A percentile compares a stretch with the other conserved stretches of the same genome.
phyloP scores from a whole-genome alignment of 2,329 filamentous ascomycete species.

The Aspergillus tamarii region DNA sequence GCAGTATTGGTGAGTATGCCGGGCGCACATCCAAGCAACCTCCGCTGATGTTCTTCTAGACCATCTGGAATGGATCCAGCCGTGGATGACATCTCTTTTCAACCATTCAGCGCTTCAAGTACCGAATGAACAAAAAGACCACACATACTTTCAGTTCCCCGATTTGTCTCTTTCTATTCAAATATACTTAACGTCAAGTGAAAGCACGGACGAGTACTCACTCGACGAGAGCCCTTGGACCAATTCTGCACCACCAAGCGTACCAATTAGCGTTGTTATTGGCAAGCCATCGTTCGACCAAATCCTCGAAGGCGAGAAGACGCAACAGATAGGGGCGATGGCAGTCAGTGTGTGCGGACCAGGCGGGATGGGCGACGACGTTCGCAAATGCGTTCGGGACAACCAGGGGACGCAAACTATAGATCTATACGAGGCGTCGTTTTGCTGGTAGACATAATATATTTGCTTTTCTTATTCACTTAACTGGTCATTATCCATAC shows the following conservation, averaged over 20 bases:
- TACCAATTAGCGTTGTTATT: slow-evolving; percentile 29
- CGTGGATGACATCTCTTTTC: slow-evolving; percentile 37
- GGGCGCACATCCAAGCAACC: neutral
- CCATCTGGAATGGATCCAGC: slow-evolving; percentile 39
- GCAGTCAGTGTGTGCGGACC: slow-evolving; percentile 45
- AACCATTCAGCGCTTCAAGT: slow-evolving; percentile 29
- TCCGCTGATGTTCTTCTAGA: slow-evolving; percentile 24
- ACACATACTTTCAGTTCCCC: slow-evolving; percentile 30
- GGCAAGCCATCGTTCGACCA: slow-evolving; percentile 33
- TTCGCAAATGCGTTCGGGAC: slow-evolving; percentile 35
- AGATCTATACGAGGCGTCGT: slow-evolving; percentile 42
- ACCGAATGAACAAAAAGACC: slow-evolving; percentile 23
- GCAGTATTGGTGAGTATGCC: slow-evolving; percentile 32
- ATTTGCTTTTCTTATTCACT: neutral
- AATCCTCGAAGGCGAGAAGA: slow-evolving; percentile 30
- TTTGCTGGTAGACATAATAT: slow-evolving; percentile 35
- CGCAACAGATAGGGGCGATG: slow-evolving; percentile 36
- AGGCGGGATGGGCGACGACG: slow-evolving; percentile 40
- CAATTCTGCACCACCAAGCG: slow-evolving; percentile 25
- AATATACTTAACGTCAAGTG: slow-evolving; percentile 32
- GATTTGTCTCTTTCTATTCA: slow-evolving; percentile 32
- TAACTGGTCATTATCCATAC: neutral
- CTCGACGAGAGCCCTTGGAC: slow-evolving; percentile 31
- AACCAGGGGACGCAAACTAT: slow-evolving; percentile 34
- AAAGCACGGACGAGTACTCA: slow-evolving; percentile 30